These are phyloP conservation scores for Lasiodiplodia theobromae DNA, from an alignment of 2,329 filamentous ascomycete species.

Conservation along the genomic window DNA sequence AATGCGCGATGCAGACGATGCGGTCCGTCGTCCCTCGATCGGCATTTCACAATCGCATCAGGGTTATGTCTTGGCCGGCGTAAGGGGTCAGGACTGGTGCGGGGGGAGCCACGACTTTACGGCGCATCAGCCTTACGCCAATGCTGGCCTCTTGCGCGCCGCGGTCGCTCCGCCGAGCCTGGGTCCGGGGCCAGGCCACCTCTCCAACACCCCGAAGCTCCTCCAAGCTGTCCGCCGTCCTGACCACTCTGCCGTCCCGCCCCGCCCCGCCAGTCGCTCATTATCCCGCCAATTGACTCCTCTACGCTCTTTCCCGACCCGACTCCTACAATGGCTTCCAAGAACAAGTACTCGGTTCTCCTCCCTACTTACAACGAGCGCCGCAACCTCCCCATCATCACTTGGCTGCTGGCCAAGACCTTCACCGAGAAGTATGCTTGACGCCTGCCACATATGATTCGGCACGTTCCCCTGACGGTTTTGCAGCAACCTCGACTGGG, in stretches of 20 bases:
- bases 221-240: constrained; percentile 13
- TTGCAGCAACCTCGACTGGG: constrained; percentile 89
- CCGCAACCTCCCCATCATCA: constrained; percentile 93
- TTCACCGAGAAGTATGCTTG: constrained; percentile 81
- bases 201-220: constrained; percentile 20
- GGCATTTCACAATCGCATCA: too few species aligned
- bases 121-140: constrained; percentile 13
- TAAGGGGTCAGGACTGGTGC: too few species aligned
- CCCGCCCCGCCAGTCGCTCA: constrained; percentile 26
- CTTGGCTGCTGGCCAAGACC: constrained; percentile 90
- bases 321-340: constrained; percentile 25
- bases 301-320: constrained; percentile 13
- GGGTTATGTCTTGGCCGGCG: not conserved
- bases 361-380: constrained; percentile 99
- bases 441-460: constrained; percentile 46
- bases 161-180: constrained; percentile 2
- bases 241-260: not conserved
- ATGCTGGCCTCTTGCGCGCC: constrained; percentile 5
- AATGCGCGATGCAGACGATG: constrained; percentile 13
- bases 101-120: not conserved
- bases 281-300: constrained; percentile 18
- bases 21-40: too few species aligned
- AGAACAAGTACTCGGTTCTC: constrained; percentile 87
- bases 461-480: constrained; percentile 58
- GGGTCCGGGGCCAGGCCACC: constrained; percentile 16